A percentile compares a stretch with the other conserved stretches of the same genome.
Evolutionary conservation across 805 yeast species (phyloP).

Genomic region (Kluyveromyces nonfermentans): DNA sequence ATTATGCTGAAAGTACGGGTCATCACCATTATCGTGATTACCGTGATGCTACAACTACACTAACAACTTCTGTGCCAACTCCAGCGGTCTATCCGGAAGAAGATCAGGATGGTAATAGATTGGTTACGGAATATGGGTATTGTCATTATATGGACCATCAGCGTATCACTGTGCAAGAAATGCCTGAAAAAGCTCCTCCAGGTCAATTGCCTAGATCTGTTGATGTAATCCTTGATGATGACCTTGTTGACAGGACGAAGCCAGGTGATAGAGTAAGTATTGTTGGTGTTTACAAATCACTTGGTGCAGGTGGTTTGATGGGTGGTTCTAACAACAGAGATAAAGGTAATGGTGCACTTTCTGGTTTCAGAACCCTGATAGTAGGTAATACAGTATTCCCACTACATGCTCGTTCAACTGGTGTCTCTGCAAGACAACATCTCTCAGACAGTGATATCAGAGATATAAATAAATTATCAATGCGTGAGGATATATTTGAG

Average conservation of each 20-base stretch:
- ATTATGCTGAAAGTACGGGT: constrained; percentile 77
- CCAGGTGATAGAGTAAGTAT: constrained; percentile 95
- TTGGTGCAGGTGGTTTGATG: constrained; percentile 54
- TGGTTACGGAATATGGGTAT: constrained; percentile 86
- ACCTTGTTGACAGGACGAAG: constrained; percentile 80
- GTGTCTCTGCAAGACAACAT: constrained; percentile 59
- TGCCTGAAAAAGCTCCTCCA: constrained; percentile 97
- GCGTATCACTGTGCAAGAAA: constrained; percentile 85
- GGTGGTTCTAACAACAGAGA: constrained; percentile 9
- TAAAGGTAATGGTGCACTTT: constrained; percentile 32
- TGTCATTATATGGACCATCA: constrained; percentile 92
- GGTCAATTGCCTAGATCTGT: constrained; percentile 93
- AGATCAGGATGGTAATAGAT: constrained; percentile 82
- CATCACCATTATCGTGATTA: constrained; percentile 87
- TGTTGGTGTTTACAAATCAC: constrained; percentile 86
- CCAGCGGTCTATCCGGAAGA: constrained; percentile 87
- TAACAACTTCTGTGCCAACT: constrained; percentile 39
- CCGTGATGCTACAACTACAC: constrained; percentile 84
- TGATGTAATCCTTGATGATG: constrained; percentile 90
- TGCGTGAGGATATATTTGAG: constrained; percentile 64
- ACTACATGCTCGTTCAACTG: constrained; percentile 78
- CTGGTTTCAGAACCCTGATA: constrained; percentile 74
- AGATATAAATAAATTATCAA: constrained; percentile 71
- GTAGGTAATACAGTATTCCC: constrained; percentile 86
- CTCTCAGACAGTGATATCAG: constrained; percentile 78